phyloP scores from a whole-genome alignment of 139 green algal genomes.

The Chlamydomonas sp. region DNA sequence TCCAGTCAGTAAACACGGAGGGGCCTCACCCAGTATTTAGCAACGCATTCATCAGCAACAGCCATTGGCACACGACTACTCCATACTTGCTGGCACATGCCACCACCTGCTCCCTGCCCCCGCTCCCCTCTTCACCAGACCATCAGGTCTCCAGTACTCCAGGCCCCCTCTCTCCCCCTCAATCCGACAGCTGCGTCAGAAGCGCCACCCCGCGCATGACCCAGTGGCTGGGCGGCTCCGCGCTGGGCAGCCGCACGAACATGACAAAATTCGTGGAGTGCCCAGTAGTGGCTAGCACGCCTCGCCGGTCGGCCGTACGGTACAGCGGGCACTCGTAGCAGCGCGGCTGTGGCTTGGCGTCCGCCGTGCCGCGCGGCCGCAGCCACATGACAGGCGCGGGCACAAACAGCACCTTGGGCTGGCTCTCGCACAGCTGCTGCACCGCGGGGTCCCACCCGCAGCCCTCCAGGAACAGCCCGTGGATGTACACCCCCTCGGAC shows the following conservation, averaged over 20 bases:
- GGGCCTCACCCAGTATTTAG: too few species aligned
- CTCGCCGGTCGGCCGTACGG: constrained; percentile 76
- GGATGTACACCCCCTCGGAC: constrained; percentile 71
- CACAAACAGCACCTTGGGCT: constrained; percentile 77
- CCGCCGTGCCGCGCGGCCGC: constrained; percentile 59
- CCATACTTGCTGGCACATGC: too few species aligned
- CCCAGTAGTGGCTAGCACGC: constrained; percentile 82
- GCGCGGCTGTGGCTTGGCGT: constrained; percentile 49
- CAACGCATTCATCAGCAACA: too few species aligned
- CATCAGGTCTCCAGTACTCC: neutral
- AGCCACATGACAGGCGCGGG: constrained; percentile 76
- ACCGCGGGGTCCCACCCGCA: constrained; percentile 67
- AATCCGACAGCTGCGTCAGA: constrained; percentile 71
- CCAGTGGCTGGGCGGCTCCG: constrained; percentile 69
- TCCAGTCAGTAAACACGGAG: too few species aligned
- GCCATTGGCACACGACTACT: too few species aligned
- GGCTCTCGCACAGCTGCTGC: constrained; percentile 65
- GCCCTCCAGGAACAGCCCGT: constrained; percentile 80
- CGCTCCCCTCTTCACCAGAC: neutral
- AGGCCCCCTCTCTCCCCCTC: neutral
- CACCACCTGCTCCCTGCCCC: too few species aligned
- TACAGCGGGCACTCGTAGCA: constrained; percentile 86
- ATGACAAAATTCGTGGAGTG: constrained; percentile 91
- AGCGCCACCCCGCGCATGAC: constrained; percentile 79
- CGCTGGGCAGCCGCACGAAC: constrained; percentile 72